Percentiles rank a stretch among this genome's conserved stretches.
These are phyloP conservation scores for Durotheca rogersii DNA, from an alignment of 495 filamentous ascomycete species.

Conservation along the genomic window DNA sequence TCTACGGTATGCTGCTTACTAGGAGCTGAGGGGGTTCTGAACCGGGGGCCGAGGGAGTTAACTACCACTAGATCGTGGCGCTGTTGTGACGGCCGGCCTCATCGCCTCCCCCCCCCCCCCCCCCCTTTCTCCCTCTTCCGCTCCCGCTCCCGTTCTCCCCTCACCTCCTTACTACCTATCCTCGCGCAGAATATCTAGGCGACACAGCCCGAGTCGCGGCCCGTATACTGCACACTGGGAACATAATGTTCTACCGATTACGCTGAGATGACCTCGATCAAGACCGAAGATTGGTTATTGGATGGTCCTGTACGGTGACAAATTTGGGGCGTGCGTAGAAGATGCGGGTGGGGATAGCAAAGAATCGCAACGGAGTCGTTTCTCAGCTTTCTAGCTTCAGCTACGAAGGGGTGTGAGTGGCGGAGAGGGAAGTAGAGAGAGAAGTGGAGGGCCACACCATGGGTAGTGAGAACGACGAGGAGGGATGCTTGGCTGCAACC, in stretches of 20 bases:
- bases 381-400: constrained; percentile 18
- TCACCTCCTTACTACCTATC: too few species aligned
- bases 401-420: too few species aligned
- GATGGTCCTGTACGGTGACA: too few species aligned
- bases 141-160: constrained; percentile 13
- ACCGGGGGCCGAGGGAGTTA: not conserved
- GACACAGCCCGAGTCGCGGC: constrained; percentile 1
- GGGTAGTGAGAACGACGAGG: not conserved
- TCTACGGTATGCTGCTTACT: not conserved
- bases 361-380: too few species aligned
- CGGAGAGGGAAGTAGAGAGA: too few species aligned
- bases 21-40: not conserved
- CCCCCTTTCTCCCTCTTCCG: constrained; percentile 14
- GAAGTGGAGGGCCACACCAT: not conserved
- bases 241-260: too few species aligned
- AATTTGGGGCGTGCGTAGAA: too few species aligned
- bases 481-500: constrained; percentile 21
- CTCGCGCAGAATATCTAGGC: constrained; percentile 17
- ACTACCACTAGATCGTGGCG: not conserved
- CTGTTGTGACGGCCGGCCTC: too few species aligned
- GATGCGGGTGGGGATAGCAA: constrained; percentile 9
- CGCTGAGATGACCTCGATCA: too few species aligned
- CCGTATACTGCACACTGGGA: constrained; percentile 5
- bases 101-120: constrained; percentile 19
- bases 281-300: too few species aligned